Conservation (phyloP, 805 yeast species). For the Starmera amethionina region DNA sequence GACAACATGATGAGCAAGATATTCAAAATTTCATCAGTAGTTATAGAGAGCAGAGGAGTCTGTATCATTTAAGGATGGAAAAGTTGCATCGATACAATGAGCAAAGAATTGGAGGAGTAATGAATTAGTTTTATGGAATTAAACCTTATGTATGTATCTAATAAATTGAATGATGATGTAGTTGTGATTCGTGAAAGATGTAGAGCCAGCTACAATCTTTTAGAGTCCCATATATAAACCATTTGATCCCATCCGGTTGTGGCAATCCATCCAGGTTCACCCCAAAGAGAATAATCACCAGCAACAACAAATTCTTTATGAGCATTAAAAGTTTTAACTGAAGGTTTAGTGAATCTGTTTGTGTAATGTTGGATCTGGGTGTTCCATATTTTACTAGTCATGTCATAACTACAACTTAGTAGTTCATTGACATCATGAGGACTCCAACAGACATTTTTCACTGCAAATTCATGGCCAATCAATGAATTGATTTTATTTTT, state of each 20-base stretch:
- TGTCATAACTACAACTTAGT: constrained; percentile 78
- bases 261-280: constrained; percentile 91
- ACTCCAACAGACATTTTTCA: constrained; percentile 76
- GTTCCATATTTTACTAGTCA: constrained; percentile 84
- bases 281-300: constrained; percentile 95
- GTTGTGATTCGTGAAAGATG: background rate
- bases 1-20: constrained; percentile 20
- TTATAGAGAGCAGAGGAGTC: constrained; percentile 31
- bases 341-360: constrained; percentile 36
- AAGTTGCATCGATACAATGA: constrained; percentile 36
- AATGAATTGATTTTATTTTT: constrained; percentile 61
- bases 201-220: constrained; percentile 20
- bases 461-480: constrained; percentile 83
- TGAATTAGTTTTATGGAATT: background rate
- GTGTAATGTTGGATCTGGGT: constrained; percentile 58
- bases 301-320: constrained; percentile 91
- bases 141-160: too few relatives aligned
- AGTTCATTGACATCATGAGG: constrained; percentile 73
- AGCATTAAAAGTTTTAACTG: constrained; percentile 46
- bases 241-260: constrained; percentile 96
- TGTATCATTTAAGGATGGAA: constrained; percentile 36
- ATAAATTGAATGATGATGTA: background rate
- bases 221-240: constrained; percentile 81
- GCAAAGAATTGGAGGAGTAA: constrained; percentile 14
- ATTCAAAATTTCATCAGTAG: constrained; percentile 27